Conservation (phyloP, 2,329 filamentous ascomycete species). For the Tympanopsis confertula region DNA sequence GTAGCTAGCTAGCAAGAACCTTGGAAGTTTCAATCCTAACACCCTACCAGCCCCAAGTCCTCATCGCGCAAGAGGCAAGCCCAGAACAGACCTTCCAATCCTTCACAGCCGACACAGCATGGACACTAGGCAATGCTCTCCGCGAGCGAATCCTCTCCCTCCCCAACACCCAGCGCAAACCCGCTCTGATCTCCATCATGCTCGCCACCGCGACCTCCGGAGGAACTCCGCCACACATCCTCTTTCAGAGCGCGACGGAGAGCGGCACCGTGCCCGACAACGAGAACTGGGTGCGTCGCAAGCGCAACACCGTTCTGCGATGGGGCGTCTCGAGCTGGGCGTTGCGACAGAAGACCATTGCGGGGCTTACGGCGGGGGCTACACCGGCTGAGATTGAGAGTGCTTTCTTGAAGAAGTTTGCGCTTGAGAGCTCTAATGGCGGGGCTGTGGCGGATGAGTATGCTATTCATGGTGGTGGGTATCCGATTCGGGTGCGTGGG, state of each 20-base stretch:
- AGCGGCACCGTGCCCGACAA: conserved; percentile 61
- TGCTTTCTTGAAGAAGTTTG: conserved; percentile 53
- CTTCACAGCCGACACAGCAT: conserved; percentile 55
- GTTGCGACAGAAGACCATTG: conserved; percentile 51
- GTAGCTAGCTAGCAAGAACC: no score
- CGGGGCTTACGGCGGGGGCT: background rate
- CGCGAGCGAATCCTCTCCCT: conserved; percentile 48
- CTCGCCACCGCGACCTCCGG: conserved; percentile 31
- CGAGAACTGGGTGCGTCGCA: conserved; percentile 58
- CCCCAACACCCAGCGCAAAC: conserved; percentile 20
- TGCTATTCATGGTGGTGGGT: conserved; percentile 68
- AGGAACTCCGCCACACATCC: conserved; percentile 15
- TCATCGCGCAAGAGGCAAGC: conserved; percentile 16
- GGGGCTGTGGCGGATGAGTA: conserved; percentile 40
- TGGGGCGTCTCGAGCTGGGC: conserved; percentile 63
- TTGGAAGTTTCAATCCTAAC: no score
- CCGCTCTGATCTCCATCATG: conserved; percentile 52
- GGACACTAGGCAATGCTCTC: conserved; percentile 51
- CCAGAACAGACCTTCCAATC: conserved; percentile 20
- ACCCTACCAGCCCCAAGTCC: conserved; percentile 13
- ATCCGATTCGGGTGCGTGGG: conserved; percentile 60
- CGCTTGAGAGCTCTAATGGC: conserved; percentile 34
- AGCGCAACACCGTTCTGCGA: conserved; percentile 60
- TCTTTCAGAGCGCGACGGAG: conserved; percentile 62
- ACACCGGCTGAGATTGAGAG: conserved; percentile 40